These are phyloP conservation scores for Celoporthe dispersa DNA, from an alignment of 2,329 filamentous ascomycete genomes.

Conservation along the genomic window DNA sequence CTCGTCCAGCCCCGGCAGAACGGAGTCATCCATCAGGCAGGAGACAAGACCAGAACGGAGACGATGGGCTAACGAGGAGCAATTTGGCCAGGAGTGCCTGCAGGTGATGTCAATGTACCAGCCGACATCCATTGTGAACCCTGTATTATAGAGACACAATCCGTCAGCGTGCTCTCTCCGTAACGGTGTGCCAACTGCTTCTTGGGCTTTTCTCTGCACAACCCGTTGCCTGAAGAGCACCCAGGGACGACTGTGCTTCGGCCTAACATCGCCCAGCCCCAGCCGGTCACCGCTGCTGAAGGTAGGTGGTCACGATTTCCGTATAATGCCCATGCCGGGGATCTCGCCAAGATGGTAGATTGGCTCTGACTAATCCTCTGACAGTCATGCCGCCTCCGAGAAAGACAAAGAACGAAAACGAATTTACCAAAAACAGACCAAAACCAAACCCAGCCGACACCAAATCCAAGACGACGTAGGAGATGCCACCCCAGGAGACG, in stretches of 20 bases:
- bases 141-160: neutral
- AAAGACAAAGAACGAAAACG: too few relatives aligned
- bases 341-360: neutral
- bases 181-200: neutral
- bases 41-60: neutral
- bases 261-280: neutral
- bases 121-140: neutral
- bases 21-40: neutral
- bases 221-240: neutral
- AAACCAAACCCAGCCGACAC: too few relatives aligned
- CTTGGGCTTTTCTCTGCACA: neutral
- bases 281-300: neutral
- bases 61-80: too few relatives aligned
- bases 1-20: neutral
- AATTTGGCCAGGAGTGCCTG: neutral
- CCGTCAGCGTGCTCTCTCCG: too few relatives aligned
- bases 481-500: neutral
- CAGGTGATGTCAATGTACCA: neutral
- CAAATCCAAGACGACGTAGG: neutral
- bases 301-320: neutral
- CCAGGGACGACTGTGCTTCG: neutral
- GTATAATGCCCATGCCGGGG: neutral
- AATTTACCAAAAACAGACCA: neutral
- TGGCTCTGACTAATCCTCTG: slow-evolving; percentile 5
- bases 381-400: neutral